Percentiles rank a stretch among this genome's conserved stretches.
These are phyloP conservation scores for Ustilago tritici DNA, from an alignment of 1,284 basidiomycete genomes.

Conservation along the genomic window DNA sequence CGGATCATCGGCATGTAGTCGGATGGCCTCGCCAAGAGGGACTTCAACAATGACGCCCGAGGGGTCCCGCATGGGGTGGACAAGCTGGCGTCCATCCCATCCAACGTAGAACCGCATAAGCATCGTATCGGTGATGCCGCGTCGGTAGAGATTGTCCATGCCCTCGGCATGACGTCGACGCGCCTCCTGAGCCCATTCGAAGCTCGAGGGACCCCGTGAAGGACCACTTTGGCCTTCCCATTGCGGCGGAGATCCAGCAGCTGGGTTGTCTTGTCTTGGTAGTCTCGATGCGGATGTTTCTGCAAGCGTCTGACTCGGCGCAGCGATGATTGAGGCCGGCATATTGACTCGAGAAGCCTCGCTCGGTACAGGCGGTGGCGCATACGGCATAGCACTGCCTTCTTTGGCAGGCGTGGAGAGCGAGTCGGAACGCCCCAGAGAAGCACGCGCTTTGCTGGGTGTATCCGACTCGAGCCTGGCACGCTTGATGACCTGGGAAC, in stretches of 20 bases:
- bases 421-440: slow-evolving; percentile 34
- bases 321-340: slow-evolving; percentile 17
- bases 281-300: slow-evolving; percentile 21
- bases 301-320: slow-evolving; percentile 10
- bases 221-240: slow-evolving; percentile 19
- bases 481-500: slow-evolving; percentile 40
- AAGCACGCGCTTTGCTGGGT: slow-evolving; percentile 32
- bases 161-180: slow-evolving; percentile 59
- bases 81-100: slow-evolving; percentile 66
- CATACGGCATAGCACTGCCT: slow-evolving; percentile 23
- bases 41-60: slow-evolving; percentile 47
- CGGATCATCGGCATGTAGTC: slow-evolving; percentile 56
- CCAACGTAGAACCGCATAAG: slow-evolving; percentile 63
- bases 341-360: slow-evolving; percentile 35
- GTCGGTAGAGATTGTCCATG: slow-evolving; percentile 63
- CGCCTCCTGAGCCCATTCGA: slow-evolving; percentile 32
- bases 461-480: slow-evolving; percentile 43
- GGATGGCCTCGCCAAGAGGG: slow-evolving; percentile 52
- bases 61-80: slow-evolving; percentile 55
- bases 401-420: slow-evolving; percentile 37
- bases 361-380: slow-evolving; percentile 38
- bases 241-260: slow-evolving; percentile 22
- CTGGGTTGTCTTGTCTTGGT: slow-evolving; percentile 22
- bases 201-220: slow-evolving; percentile 12
- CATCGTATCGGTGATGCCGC: slow-evolving; percentile 67